These are phyloP conservation scores for Phialocephala sp. DNA, from an alignment of 2,329 filamentous ascomycete genomes.

Conservation along the genomic window DNA sequence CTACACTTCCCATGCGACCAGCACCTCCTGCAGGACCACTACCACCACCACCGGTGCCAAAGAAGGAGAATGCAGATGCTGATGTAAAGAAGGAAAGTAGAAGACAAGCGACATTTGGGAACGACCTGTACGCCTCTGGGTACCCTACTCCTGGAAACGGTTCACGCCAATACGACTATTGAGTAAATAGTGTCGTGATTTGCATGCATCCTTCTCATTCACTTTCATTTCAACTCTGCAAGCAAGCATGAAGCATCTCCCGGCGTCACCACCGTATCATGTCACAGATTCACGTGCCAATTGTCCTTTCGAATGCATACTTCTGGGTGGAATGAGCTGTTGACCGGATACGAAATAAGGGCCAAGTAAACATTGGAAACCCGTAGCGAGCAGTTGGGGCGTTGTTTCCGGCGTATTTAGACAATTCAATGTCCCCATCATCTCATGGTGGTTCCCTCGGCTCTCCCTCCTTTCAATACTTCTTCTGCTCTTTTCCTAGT, in stretches of 20 bases:
- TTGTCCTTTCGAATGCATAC: conserved; percentile 20
- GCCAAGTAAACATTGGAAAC: conserved; percentile 11
- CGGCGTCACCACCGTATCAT: conserved; percentile 26
- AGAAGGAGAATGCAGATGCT: conserved; percentile 53
- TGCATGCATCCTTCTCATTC: conserved; percentile 15
- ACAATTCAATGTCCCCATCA: conserved; percentile 17
- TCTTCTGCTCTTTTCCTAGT: conserved; percentile 30
- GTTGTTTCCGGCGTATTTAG: conserved; percentile 30
- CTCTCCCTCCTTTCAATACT: conserved; percentile 31
- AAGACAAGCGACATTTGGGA: conserved; percentile 59
- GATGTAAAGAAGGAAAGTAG: conserved; percentile 57
- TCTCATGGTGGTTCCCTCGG: conserved; percentile 18
- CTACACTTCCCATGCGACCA: conserved; percentile 66
- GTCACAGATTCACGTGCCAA: conserved; percentile 8
- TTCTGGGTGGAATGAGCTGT: conserved; percentile 7
- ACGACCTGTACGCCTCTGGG: conserved; percentile 39
- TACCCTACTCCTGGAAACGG: conserved; percentile 32
- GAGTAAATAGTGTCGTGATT: conserved; percentile 6
- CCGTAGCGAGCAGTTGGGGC: conserved; percentile 20
- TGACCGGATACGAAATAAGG: conserved; percentile 10
- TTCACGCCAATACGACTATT: conserved; percentile 28
- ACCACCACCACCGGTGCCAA: conserved; percentile 58
- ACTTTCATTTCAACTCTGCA: conserved; percentile 19
- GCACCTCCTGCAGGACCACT: conserved; percentile 63
- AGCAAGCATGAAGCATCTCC: conserved; percentile 30